Base-by-base conservation (phyloP, 2,329 filamentous ascomycete species). In the Fusarium azukiicola region DNA sequence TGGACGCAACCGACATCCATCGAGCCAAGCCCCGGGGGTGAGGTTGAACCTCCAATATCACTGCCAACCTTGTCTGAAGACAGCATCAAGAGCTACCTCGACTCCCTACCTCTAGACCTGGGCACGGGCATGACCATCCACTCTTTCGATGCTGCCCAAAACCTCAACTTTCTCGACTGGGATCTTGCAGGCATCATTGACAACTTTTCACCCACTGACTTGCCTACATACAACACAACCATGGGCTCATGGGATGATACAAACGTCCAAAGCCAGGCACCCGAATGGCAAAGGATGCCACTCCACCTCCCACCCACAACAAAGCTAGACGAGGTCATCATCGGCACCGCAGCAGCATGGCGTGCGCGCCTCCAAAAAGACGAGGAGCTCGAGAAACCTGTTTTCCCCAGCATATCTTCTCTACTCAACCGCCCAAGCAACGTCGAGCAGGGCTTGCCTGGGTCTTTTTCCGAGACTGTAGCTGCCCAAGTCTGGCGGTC, bases 81-180 rank as follows among this genome's bases (percentile, higher is more conserved):
- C 5, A 64, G 40, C 23, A 64, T 64, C 16, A 54, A 54, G 23
- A 16, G 16, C 38, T 68, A 68, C 10, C 66, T 68, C n/a, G 66
- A 54, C 47, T 68, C 66, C 4, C 17, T 68, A 7, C 66, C 66
- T 68, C 66, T 68, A 4, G 66, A 68, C n/a, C 66, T 68, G 2
- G 66, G 66, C 38, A 54, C 66, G 3, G 66, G 66, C 36, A 68
- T 68, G 66, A 68, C 66, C 19, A 32, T 68, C 17, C 66, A 68
- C 46, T 50, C 66, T 27, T 68, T 68, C 36, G 42, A 23, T 17
- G 32, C 66, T 42, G 32, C 38, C 19, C 66, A 68, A 49, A n/a
- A 68, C 36, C 16, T 54, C 8, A 68, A 68, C 38, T 54, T 68
- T 40, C 36, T 68, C 13, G 47, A 68, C 12, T 68, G 66, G 66